These are phyloP conservation scores for Leccinum broughii DNA, from an alignment of 768 basidiomycete species.

Conservation along the genomic window DNA sequence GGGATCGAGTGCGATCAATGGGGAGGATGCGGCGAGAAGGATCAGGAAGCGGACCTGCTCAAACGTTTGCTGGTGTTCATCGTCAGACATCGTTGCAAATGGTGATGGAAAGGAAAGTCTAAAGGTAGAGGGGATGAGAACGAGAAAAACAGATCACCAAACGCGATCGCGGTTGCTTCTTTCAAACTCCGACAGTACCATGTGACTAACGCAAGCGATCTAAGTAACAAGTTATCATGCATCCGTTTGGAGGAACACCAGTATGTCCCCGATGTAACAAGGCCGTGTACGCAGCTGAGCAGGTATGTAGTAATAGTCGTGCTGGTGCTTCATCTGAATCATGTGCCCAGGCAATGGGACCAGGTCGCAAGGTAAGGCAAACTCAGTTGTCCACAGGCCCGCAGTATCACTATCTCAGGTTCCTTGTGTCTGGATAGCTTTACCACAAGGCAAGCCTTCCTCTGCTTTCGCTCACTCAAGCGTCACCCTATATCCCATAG, in stretches of 20 bases:
- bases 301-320: constrained; percentile 45
- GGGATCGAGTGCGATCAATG: constrained; percentile 21
- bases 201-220: too few relatives aligned
- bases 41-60: constrained; percentile 58
- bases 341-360: constrained; percentile 67
- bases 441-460: constrained; percentile 66
- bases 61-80: constrained; percentile 89
- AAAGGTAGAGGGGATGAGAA: constrained; percentile 20
- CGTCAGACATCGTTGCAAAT: constrained; percentile 74
- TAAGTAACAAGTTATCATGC: too few relatives aligned
- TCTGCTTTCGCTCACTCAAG: constrained; percentile 4
- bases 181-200: constrained; percentile 42
- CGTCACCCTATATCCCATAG: constrained; percentile 34
- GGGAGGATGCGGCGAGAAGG: constrained; percentile 7
- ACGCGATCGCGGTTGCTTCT: constrained; percentile 29
- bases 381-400: constrained; percentile 1
- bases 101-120: constrained; percentile 20
- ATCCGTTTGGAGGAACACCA: constrained; percentile 70
- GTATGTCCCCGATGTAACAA: constrained; percentile 72
- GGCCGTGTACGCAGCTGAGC: constrained; percentile 78
- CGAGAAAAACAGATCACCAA: constrained; percentile 24
- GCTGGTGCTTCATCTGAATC: background rate
- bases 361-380: constrained; percentile 75
- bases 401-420: constrained; percentile 1
- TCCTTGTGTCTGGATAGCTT: constrained; percentile 42